phyloP scores from a whole-genome alignment of 768 basidiomycete genomes.

The Agrocybe praecox region DNA sequence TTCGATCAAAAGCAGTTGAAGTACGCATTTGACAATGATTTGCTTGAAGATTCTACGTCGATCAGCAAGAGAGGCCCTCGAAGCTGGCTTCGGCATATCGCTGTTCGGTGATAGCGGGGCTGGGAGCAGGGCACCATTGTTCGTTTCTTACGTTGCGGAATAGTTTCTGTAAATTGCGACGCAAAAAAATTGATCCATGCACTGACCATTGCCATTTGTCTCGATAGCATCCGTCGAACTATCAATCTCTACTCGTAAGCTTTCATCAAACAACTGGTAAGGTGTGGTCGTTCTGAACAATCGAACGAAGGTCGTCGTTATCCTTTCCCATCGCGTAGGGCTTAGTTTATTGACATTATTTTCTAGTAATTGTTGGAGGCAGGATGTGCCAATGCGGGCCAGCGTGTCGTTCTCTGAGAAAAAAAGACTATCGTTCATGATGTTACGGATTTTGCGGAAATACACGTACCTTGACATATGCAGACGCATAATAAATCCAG shows the following conservation, averaged over 20 bases:
- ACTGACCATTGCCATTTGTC: conserved; percentile 25
- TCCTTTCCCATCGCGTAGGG: conserved; percentile 84
- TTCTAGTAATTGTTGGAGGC: conserved; percentile 94
- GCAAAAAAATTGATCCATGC: neutral
- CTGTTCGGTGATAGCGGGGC: conserved; percentile 85
- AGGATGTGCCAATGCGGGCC: conserved; percentile 96
- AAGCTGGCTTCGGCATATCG: conserved; percentile 46
- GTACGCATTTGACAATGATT: conserved; percentile 99
- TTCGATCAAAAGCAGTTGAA: conserved; percentile 95
- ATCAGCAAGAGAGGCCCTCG: conserved; percentile 61
- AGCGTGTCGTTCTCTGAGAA: conserved; percentile 97
- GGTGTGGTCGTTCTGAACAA: conserved; percentile 98
- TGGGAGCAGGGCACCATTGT: conserved; percentile 73
- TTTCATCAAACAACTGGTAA: conserved; percentile 94
- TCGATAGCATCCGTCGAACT: conserved; percentile 60
- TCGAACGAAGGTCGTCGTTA: conserved; percentile 90
- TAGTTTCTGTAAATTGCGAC: neutral
- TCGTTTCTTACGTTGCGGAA: conserved; percentile 48
- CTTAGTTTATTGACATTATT: conserved; percentile 89
- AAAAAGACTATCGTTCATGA: neutral
- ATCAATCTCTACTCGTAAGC: conserved; percentile 82
- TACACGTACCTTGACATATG: conserved; percentile 89
- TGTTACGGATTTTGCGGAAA: neutral
- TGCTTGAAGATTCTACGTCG: conserved; percentile 93
- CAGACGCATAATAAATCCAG: conserved; percentile 93